A percentile compares a stretch with the other conserved stretches of the same genome.
Conservation (phyloP, 371 early-diverging fungal genomes). For the Apophysomyces sp. region DNA sequence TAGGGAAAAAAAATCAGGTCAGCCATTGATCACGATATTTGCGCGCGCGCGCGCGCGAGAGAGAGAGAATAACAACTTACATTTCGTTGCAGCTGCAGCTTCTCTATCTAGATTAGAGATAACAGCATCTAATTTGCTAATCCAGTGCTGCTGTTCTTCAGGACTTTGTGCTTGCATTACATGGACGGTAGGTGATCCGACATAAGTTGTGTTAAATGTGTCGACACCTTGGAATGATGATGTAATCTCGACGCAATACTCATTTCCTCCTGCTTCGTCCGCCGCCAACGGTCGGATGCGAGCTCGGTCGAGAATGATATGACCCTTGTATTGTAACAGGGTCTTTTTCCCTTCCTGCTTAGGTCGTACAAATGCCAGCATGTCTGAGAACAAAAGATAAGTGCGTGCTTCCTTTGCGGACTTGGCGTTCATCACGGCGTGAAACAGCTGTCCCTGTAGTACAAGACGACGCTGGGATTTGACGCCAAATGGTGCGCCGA, state of each 20-base stretch:
- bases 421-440: not conserved
- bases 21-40: not conserved
- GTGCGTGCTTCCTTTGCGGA: slow-evolving; percentile 15
- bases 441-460: slow-evolving; percentile 18
- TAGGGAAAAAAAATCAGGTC: too few relatives aligned
- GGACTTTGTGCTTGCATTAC: slow-evolving; percentile 14
- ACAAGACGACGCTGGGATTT: slow-evolving; percentile 35
- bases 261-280: slow-evolving; percentile 5
- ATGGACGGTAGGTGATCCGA: slow-evolving; percentile 20
- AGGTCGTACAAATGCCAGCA: slow-evolving; percentile 25
- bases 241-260: slow-evolving; percentile 25
- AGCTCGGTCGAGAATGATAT: slow-evolving; percentile 25
- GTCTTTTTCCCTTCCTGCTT: slow-evolving; percentile 20
- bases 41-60: not conserved
- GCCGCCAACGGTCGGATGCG: slow-evolving; percentile 8
- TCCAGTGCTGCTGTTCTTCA: slow-evolving; percentile 25
- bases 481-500: slow-evolving; percentile 35
- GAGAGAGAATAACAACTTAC: too few relatives aligned
- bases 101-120: slow-evolving; percentile 11
- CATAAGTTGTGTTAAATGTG: slow-evolving; percentile 23
- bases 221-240: slow-evolving; percentile 27
- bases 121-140: slow-evolving; percentile 16
- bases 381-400: slow-evolving; percentile 29
- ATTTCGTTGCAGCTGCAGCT: slow-evolving; percentile 2
- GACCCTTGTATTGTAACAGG: slow-evolving; percentile 24